Base-by-base conservation (phyloP, 352 stramenopile genomes). In the Globisporangium paddicum region DNA sequence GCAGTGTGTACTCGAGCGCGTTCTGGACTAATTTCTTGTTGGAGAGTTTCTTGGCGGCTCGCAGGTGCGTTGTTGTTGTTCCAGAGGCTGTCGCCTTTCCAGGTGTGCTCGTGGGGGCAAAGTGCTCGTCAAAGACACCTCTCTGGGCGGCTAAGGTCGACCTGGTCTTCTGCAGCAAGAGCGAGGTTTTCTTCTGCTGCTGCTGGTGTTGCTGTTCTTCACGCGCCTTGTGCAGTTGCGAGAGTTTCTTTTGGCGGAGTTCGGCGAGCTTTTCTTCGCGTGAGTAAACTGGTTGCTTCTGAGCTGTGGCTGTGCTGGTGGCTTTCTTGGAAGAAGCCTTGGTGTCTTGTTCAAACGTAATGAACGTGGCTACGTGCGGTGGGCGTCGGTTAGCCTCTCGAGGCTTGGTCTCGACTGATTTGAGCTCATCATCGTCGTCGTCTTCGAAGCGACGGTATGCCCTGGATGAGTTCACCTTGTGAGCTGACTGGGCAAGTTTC, bases 21-120 rank as follows among this genome's bases (percentile, higher is more conserved):
- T 94, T 92, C 53, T 92, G 82, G 25, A 94, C 76, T 10, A 91
- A 60, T 52, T 87, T 72, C 5, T 77, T 74, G 42, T 92, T 93
- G 8, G 79, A 89, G 16, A 77, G 67, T 3, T 65, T 65, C 35
- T 85, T 83, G 0, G 62, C 64, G 23, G 37, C 38, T 50, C 41
- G 34, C 34, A 61, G 23, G 30, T 54, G 28, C 8, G 55, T 32
- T 34, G 19, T 58, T 56, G 50, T 19, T 18, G 8, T 18, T 19
- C 14, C 35, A 67, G 64, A 9, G 48, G 13, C 23, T n/a, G 8
- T 25, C 8, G 38, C 10, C 28, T 13, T 14, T 10, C 9, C 38
- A n/a, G 32, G 11, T 16, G 18, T 23, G 16, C 3, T 25, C 13
- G 16, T 49, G 2, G 45, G 18, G 11, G 37, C 18, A 52, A 52